Base-by-base conservation (phyloP, 2,329 filamentous ascomycete species). In the Basipetospora chlamydospora region DNA sequence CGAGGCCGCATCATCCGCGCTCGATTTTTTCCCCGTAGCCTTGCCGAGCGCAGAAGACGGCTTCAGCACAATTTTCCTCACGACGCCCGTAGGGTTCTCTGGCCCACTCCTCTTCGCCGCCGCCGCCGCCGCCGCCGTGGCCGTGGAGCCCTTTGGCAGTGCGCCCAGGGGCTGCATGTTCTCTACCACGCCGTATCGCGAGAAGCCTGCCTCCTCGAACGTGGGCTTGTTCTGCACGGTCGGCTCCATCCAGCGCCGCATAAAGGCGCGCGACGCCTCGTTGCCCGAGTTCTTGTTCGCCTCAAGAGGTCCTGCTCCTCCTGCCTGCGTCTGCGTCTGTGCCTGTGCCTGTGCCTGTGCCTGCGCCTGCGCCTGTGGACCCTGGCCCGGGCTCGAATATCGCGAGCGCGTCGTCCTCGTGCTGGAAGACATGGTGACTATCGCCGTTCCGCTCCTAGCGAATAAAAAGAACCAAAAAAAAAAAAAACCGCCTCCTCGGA, bases 121-220 rank as follows among this genome's bases (percentile, higher is more conserved):
- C 5, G 20, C 31, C 3, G n/a, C 13, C 9, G 13, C 22, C n/a
- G 15, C 17, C 16, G 16, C 25, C 29, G 22, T 25, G 9, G 36
- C 30, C 38, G 51, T 52, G 49, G 67, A 58, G 16, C 66, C 67
- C 57, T 71, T 73, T 10, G 86, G 86, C 46, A 77, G 65, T 38
- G 76, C 69, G 28, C 86, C 86, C 39, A 94, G 61, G 18, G 86
- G 78, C 37, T 77, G 77, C 86, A 93, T 93, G 48, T 78, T 78
- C 56, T 83, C 78, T 40, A 92, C 64, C 13, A 92, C 81, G 44
- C 82, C 82, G 54, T 76, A 73, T 33, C 79, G 68, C 48, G 79
- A 64, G 46, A 90, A 68, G 30, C 80, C 81, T 39, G 69, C 73
- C 52, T 93, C 84, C 61, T 83, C 75, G 52, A 79, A 93, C 52